Percentiles rank a stretch among this genome's conserved stretches.
Evolutionary conservation across 2,329 filamentous ascomycete species (phyloP).

Genomic region (Trichophyton equinum): DNA sequence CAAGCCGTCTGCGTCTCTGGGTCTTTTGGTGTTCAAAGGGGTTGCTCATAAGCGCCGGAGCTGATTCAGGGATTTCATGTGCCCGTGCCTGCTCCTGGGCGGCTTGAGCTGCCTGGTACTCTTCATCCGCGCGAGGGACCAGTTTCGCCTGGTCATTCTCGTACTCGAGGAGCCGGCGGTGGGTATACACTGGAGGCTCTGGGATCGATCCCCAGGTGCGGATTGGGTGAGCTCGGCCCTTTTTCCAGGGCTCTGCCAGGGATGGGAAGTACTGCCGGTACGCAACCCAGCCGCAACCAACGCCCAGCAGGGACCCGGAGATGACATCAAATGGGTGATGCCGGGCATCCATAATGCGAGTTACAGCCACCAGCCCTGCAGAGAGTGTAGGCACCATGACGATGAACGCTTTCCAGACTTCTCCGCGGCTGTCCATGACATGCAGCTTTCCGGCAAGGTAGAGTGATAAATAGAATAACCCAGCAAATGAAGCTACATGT

Average conservation of each 20-base stretch:
- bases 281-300: constrained; percentile 39
- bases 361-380: constrained; percentile 43
- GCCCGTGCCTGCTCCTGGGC: constrained; percentile 1
- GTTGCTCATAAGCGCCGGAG: constrained; percentile 1
- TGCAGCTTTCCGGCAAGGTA: constrained; percentile 50
- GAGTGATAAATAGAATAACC: constrained; percentile 47
- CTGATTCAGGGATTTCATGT: constrained; percentile 14
- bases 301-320: constrained; percentile 42
- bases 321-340: constrained; percentile 52
- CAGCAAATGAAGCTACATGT: constrained; percentile 42
- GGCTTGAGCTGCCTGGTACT: constrained; percentile 15
- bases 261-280: constrained; percentile 51
- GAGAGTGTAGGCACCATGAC: constrained; percentile 42
- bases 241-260: constrained; percentile 42
- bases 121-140: constrained; percentile 22
- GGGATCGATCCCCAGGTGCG: constrained; percentile 38
- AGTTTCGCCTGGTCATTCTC: constrained; percentile 14
- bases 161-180: constrained; percentile 6
- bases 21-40: constrained; percentile 9
- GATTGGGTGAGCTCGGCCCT: constrained; percentile 48
- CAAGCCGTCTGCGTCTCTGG: constrained; percentile 1
- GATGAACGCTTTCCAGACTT: constrained; percentile 47
- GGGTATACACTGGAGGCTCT: constrained; percentile 7
- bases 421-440: constrained; percentile 46
- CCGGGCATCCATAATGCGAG: constrained; percentile 49